phyloP scores from a whole-genome alignment of 805 yeast species.

The Yarrowia sp. region DNA sequence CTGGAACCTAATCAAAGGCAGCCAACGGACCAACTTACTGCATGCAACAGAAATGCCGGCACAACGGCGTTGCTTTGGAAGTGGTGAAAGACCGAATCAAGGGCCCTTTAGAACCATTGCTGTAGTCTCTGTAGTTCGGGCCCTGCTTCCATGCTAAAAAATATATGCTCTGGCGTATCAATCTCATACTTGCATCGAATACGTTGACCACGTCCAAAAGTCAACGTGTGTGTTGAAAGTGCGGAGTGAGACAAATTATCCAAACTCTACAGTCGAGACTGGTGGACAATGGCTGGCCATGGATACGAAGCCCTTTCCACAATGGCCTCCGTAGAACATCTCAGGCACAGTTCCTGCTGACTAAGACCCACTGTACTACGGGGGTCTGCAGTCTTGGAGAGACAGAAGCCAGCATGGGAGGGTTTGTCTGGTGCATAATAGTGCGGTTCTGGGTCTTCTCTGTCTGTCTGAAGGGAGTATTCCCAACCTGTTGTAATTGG shows the following conservation, averaged over 20 bases:
- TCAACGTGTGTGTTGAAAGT: too few species aligned
- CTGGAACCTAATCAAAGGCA: conserved; percentile 31
- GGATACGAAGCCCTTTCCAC: neutral
- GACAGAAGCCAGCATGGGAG: too few species aligned
- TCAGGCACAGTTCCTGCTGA: neutral
- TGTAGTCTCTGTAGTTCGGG: too few species aligned
- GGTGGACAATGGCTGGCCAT: neutral
- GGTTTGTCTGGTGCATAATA: neutral
- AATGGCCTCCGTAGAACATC: conserved; percentile 5
- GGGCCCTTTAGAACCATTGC: too few species aligned
- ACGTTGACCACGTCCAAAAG: too few species aligned
- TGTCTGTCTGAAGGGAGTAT: too few species aligned
- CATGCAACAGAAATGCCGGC: conserved; percentile 35
- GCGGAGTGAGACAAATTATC: neutral
- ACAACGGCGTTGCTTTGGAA: conserved; percentile 19
- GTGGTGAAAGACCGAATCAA: neutral
- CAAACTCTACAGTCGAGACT: conserved; percentile 7
- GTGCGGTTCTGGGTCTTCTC: too few species aligned
- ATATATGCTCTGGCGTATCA: too few species aligned
- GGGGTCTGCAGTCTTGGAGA: neutral
- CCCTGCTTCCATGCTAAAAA: neutral
- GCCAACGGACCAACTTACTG: conserved; percentile 36
- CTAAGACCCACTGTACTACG: neutral
- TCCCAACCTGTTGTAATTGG: neutral
- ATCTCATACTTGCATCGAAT: too few species aligned